A percentile compares a stretch with the other conserved stretches of the same genome.
Evolutionary conservation across 2,329 filamentous ascomycete species (phyloP).

Genomic region (Furcasterigmium sp.): DNA sequence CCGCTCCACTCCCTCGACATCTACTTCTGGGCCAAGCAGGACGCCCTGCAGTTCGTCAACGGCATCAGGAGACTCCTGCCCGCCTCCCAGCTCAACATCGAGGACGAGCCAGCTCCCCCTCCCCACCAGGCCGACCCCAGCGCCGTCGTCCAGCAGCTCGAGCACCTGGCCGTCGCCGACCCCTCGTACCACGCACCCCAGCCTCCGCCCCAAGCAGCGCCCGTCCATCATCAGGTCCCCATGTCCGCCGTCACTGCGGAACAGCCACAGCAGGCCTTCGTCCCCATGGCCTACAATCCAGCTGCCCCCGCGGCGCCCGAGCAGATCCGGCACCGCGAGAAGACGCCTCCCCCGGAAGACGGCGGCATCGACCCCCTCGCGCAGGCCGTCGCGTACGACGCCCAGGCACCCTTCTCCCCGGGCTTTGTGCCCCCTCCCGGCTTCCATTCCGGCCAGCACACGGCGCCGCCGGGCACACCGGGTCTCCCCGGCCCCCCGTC

Average conservation of each 20-base stretch:
- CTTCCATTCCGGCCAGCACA: slow-evolving; percentile 35
- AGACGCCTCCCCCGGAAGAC: slow-evolving; percentile 73
- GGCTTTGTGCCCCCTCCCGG: slow-evolving; percentile 43
- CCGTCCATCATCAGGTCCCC: slow-evolving; percentile 35
- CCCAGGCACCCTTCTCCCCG: slow-evolving; percentile 46
- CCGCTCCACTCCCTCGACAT: slow-evolving; percentile 70
- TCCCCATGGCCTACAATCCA: slow-evolving; percentile 71
- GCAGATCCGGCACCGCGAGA: slow-evolving; percentile 66
- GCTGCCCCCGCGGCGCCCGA: slow-evolving; percentile 73
- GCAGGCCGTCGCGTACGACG: slow-evolving; percentile 52
- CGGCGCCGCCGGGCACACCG: slow-evolving; percentile 26
- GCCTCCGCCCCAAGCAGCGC: slow-evolving; percentile 16
- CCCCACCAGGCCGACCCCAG: slow-evolving; percentile 47
- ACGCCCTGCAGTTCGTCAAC: slow-evolving; percentile 66
- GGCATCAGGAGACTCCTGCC: slow-evolving; percentile 62
- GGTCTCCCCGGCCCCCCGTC: slow-evolving; percentile 31
- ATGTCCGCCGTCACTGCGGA: slow-evolving; percentile 24
- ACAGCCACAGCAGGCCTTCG: slow-evolving; percentile 39
- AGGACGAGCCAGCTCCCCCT: slow-evolving; percentile 54
- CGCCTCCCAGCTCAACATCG: slow-evolving; percentile 53
- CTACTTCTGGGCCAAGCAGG: slow-evolving; percentile 73
- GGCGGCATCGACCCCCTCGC: slow-evolving; percentile 53
- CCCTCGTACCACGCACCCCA: slow-evolving; percentile 35
- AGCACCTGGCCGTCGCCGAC: slow-evolving; percentile 63
- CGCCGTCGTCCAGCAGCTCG: slow-evolving; percentile 67